Evolutionary conservation across 2,329 filamentous ascomycete genomes (phyloP), one percentile per base, ranked within the genome.

Genomic region (Penicillium sp.): DNA sequence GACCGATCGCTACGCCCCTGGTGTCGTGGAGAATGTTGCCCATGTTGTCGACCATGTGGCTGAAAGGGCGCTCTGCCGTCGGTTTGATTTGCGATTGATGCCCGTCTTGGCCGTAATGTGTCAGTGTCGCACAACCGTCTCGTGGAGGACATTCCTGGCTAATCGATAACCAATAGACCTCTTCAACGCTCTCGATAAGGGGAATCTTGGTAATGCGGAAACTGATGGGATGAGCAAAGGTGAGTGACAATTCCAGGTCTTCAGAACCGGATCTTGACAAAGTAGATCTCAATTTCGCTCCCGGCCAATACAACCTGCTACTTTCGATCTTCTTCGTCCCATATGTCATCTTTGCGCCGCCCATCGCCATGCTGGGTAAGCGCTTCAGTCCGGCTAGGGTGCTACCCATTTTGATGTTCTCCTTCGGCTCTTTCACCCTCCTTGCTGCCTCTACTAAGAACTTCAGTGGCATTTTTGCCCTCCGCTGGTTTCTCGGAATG

Each of bases 401-500:
- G 9, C 78, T 92, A 8, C 88, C 89, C 0, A 74, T 87, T 52
- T 84, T 91, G 75, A 91, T 92, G 89, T 83, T 89, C 65, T 81
- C 74, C 45, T 92, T 91, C 70, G 90, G 90, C 7, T 81, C 79
- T 3, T 84, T 89, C 71, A 91, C 90, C 0, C 74, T 92, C 35
- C 76, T 90, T 41, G 82, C 82, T 29, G 82, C 85, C 0, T 79
- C 84, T 1, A 83, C 82, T 1, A 75, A 80, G 60, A 89, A 88
- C 68, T 92, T 90, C 69, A 78, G 82, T 11, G 88, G 89, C 0
- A 81, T 92, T 68, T 86, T 92, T 72, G 84, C 88, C 2, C 73
- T 91, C 21, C 82, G 88, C 23, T 91, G 88, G 85, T 88, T 92
- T 67, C 78, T 92, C 19, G 89, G 89, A 58, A 88, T 88, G 81